These are phyloP conservation scores for Hypoxylon rickii DNA, from an alignment of 495 filamentous ascomycete species.

Conservation along the genomic window DNA sequence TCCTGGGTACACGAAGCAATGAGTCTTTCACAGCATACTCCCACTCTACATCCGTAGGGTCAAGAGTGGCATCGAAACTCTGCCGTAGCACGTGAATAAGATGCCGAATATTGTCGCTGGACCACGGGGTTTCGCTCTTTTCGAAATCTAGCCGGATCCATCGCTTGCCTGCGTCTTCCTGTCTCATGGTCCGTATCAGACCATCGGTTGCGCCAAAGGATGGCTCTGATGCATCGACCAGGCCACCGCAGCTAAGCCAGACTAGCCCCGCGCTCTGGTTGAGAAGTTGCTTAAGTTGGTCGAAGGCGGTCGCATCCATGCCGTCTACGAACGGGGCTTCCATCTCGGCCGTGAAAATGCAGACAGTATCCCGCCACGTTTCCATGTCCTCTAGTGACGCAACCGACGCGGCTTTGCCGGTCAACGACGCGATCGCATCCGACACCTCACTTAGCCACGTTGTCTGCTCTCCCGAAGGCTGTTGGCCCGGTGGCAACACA, in stretches of 20 bases:
- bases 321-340: constrained; percentile 12
- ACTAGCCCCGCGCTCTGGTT: constrained; percentile 8
- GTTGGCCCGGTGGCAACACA: constrained; percentile 1
- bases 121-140: neutral
- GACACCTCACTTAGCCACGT: constrained; percentile 14
- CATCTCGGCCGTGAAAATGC: constrained; percentile 25
- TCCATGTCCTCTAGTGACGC: constrained; percentile 9
- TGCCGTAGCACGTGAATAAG: constrained; percentile 6
- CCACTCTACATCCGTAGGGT: constrained; percentile 3
- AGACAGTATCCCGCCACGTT: constrained; percentile 9
- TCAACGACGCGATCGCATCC: neutral
- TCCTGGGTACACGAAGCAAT: constrained; percentile 14
- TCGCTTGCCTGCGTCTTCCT: constrained; percentile 19
- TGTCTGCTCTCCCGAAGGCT: neutral
- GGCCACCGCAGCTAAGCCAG: constrained; percentile 26
- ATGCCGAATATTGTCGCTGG: constrained; percentile 3
- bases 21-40: constrained; percentile 30
- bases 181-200: constrained; percentile 18
- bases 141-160: constrained; percentile 25
- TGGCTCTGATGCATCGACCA: neutral
- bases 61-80: constrained; percentile 8
- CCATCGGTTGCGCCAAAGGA: constrained; percentile 9
- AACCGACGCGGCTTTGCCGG: neutral
- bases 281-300: constrained; percentile 9
- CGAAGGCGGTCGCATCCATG: constrained; percentile 7